These are phyloP conservation scores for Asclepias syriaca DNA, from an alignment of 257 asterid species.

Conservation along the genomic window DNA sequence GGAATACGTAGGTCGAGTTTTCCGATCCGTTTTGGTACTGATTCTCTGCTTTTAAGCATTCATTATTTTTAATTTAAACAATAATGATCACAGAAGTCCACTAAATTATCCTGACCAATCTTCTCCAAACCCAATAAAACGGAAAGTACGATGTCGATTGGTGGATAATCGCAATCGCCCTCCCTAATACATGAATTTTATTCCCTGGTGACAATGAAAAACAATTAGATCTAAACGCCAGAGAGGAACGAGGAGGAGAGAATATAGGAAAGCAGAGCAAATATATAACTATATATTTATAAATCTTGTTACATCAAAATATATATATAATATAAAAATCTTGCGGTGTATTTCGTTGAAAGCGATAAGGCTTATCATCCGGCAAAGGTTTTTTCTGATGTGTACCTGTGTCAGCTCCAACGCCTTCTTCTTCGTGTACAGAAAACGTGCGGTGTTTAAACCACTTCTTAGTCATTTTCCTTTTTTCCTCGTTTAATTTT, in stretches of 20 bases:
- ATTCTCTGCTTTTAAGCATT: neutral
- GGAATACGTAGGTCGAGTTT: neutral
- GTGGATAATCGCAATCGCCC: neutral
- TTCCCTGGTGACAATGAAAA: too few relatives aligned
- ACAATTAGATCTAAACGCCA: too few relatives aligned
- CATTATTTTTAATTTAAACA: neutral
- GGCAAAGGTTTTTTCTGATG: conserved; percentile 17
- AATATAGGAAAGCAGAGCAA: too few relatives aligned
- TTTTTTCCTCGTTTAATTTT: neutral
- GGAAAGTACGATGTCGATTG: conserved; percentile 2
- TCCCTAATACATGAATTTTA: too few relatives aligned
- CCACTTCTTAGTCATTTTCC: neutral
- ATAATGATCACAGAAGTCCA: neutral
- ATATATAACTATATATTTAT: neutral
- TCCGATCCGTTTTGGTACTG: neutral
- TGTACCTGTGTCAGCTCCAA: conserved; percentile 38
- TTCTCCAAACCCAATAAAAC: conserved; percentile 9
- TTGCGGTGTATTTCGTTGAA: neutral
- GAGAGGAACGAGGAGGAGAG: too few relatives aligned
- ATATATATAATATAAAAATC: too few relatives aligned
- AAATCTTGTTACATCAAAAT: too few relatives aligned
- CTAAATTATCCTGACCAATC: conserved; percentile 5
- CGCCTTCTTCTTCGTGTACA: conserved; percentile 10
- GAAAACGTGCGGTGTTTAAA: conserved; percentile 35
- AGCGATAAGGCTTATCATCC: neutral